These are phyloP conservation scores for Phymatotrichopsis omnivora DNA, from an alignment of 2,329 filamentous ascomycete species.

Conservation along the genomic window DNA sequence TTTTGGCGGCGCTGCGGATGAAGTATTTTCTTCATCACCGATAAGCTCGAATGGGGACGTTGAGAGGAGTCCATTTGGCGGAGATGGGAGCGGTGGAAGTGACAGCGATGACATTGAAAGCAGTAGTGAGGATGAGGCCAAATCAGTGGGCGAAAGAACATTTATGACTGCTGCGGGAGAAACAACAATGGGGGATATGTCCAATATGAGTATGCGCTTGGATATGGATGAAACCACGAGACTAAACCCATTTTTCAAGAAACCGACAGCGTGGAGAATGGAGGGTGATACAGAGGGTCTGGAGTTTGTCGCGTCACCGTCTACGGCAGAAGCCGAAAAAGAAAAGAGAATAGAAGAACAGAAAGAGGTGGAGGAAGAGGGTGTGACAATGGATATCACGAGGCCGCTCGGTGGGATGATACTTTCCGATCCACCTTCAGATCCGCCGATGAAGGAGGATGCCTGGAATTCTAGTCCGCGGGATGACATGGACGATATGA, in stretches of 20 bases:
- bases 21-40: conserved; percentile 65
- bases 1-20: no score
- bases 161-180: conserved; percentile 49
- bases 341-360: no score
- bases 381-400: conserved; percentile 62
- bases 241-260: conserved; percentile 16
- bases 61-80: conserved; percentile 30
- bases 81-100: conserved; percentile 41
- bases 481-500: conserved; percentile 41
- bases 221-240: conserved; percentile 34
- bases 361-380: conserved; percentile 11
- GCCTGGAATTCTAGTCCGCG: no score
- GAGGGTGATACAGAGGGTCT: conserved; percentile 16
- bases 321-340: conserved; percentile 1
- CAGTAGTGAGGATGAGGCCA: conserved; percentile 40
- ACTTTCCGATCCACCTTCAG: conserved; percentile 23
- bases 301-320: conserved; percentile 1
- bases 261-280: conserved; percentile 24
- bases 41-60: conserved; percentile 58
- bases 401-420: conserved; percentile 46
- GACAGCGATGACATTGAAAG: conserved; percentile 44
- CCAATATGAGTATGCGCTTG: conserved; percentile 38
- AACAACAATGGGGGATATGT: conserved; percentile 28
- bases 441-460: conserved; percentile 6
- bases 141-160: conserved; percentile 38